A percentile compares a stretch with the other conserved stretches of the same genome.
These are phyloP conservation scores for Cicer bijugum DNA, from an alignment of 306 rosid species.

Conservation along the genomic window DNA sequence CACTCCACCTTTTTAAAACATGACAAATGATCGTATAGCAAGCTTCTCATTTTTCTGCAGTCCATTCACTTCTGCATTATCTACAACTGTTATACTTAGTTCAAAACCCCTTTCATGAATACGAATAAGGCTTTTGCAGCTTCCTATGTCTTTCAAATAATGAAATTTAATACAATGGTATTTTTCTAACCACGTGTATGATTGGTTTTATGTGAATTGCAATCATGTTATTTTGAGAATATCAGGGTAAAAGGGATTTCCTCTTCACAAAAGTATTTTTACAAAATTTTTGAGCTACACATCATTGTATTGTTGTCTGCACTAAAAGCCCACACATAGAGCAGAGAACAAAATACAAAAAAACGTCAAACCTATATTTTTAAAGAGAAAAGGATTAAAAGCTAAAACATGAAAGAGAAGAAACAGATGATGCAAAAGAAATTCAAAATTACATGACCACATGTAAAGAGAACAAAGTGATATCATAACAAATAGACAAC, in stretches of 20 bases:
- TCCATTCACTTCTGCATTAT: not conserved
- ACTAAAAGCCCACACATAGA: not conserved
- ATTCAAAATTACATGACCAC: not conserved
- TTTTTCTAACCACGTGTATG: not conserved
- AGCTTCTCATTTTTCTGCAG: not conserved
- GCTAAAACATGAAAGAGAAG: no score
- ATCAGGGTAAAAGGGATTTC: constrained; percentile 12
- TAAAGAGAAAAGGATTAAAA: no score
- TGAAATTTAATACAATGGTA: not conserved
- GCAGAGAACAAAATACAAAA: not conserved
- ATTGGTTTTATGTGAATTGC: not conserved
- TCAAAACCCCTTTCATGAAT: constrained; percentile 2
- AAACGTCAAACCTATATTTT: not conserved
- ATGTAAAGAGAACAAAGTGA: constrained; percentile 1
- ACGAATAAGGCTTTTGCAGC: not conserved
- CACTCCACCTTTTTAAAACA: not conserved
- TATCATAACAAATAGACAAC: not conserved
- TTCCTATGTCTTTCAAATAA: not conserved
- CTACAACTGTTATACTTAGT: constrained; percentile 4
- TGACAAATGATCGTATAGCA: not conserved
- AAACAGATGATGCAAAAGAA: constrained; percentile 1
- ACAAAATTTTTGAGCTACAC: not conserved
- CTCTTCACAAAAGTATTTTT: not conserved
- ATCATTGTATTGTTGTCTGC: constrained; percentile 9
- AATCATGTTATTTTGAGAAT: constrained; percentile 7